Evolutionary conservation across 1,284 basidiomycete genomes (phyloP).

Genomic region (Ustilago loliicola): DNA sequence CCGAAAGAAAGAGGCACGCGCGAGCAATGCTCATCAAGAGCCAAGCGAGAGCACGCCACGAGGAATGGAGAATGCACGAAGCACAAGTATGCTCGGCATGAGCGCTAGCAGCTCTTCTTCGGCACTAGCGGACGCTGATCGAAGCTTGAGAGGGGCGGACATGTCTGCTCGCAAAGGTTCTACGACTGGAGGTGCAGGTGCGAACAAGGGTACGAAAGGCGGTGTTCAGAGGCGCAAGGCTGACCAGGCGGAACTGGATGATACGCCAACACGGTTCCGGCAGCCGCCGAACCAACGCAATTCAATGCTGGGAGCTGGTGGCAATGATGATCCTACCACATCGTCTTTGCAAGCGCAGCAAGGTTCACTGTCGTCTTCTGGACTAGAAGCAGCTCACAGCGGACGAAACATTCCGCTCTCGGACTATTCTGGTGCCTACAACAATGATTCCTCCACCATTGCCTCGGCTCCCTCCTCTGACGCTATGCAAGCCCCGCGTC

Average conservation of each 20-base stretch:
- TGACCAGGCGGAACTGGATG: slow-evolving; percentile 49
- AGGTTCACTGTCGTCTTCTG: slow-evolving; percentile 34
- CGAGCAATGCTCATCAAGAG: slow-evolving; percentile 36
- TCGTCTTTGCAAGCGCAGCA: slow-evolving; percentile 45
- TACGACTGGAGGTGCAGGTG: slow-evolving; percentile 8
- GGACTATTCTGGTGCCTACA: slow-evolving; percentile 40
- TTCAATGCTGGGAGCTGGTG: slow-evolving; percentile 32
- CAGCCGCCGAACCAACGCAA: slow-evolving; percentile 38
- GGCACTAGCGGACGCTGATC: slow-evolving; percentile 39
- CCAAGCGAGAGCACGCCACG: slow-evolving; percentile 34
- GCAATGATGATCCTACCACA: slow-evolving; percentile 19
- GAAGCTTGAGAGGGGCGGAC: slow-evolving; percentile 27
- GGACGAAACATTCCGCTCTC: slow-evolving; percentile 31
- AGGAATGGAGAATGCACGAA: slow-evolving; percentile 20
- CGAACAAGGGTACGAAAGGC: slow-evolving; percentile 22
- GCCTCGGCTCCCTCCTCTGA: slow-evolving; percentile 32
- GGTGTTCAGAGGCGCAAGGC: slow-evolving; percentile 38
- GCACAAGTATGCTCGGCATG: slow-evolving; percentile 32
- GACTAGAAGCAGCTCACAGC: slow-evolving; percentile 42
- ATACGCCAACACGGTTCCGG: slow-evolving; percentile 46
- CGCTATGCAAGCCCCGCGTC: slow-evolving; percentile 38
- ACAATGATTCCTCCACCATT: slow-evolving; percentile 42
- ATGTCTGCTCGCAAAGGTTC: slow-evolving; percentile 27
- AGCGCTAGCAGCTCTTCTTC: slow-evolving; percentile 40
- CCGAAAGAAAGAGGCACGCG: slow-evolving; percentile 48